Base-by-base conservation (phyloP, 2,329 filamentous ascomycete species). In the Gaeumannomyces tritici region DNA sequence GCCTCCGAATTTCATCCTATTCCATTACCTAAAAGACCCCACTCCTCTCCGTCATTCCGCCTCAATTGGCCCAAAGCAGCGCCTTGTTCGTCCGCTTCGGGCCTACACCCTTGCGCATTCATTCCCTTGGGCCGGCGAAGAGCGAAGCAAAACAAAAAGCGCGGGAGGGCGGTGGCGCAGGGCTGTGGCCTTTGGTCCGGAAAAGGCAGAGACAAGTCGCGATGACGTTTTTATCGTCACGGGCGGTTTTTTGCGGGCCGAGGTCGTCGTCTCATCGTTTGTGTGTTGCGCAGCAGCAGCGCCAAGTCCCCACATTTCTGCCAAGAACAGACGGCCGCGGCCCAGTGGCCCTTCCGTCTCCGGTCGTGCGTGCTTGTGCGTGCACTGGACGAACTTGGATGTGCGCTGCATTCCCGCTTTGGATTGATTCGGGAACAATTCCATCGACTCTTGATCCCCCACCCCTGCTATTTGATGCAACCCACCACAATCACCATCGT, bases 1-100 rank as follows among this genome's bases (percentile, higher is more conserved):
- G 31, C 3, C 31, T 8, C 42, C 42, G 21, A 21, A 51, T 51
- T 51, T 51, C 42, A 51, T 51, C 42, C 42, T 51, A 60, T 54
- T 60, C 59, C 59, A 60, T 60, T 60, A 60, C 59, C 42, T 60
- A 60, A 60, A 55, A 29, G 42, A 29, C 42, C 15, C 59, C 59
- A 60, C 59, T 31, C 13, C 11, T 27, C 59, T 27, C 59, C 59
- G 59, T 60, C 59, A 60, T 60, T 27, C n/a, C 2, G 42, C 42
- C 42, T n/a, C 42, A 51, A 51, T 21, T 51, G 42, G 42, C 42
- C 42, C 42, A n/a, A 51, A 51, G 42, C 42, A 51, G 42, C 42
- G 11, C 21, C 42, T 51, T 51, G 42, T 51, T 51, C 42, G 42
- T 51, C 42, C 42, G 21, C 15, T 51, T 42, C 42, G 42, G 42